Evolutionary conservation across 495 filamentous ascomycete genomes (phyloP), one percentile per base, ranked within the genome.

Genomic region (Tuber umbilicatum): DNA sequence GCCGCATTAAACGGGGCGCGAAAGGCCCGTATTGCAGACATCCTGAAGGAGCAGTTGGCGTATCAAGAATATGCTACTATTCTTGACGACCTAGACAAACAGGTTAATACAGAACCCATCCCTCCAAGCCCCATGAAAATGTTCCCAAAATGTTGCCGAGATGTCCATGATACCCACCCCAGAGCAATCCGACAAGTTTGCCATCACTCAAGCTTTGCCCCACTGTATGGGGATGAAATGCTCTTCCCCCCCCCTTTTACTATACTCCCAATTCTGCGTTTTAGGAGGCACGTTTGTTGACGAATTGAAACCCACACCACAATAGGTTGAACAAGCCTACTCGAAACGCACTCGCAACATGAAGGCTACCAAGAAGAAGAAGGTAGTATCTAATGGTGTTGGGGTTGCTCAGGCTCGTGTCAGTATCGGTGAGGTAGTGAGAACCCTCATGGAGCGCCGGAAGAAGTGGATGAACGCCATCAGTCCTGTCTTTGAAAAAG

Each of bases 11-110:
- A 98, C 84, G 94, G 94, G 69, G 93, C 95, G 0, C 89, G 93
- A 76, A 98, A 97, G 82, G 88, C 91, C 9, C 87, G 94, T 23
- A 87, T 99, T 16, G 88, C 91, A 2, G 93, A 97, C 27, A 87
- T 97, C 31, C 91, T 94, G 3, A 91, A 93, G 78, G 94, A 96
- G 82, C 89, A 92, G 76, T 93, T 98, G 89, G 96, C 95, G 2
- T 88, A 92, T 82, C 95, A 98, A 78, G 95, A 99, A 82, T 99
- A 96, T 84, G 90, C 89, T 79, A 97, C 94, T 77, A 99, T 99
- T 81, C 90, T 94, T 74, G 95, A 99, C 80, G 95, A 98, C 83
- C 90, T 99, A 38, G 95, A 99, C 84, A 89, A 89, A 71, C 95
- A 99, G 84, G 94, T 82, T 68, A 38, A 12, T 68, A 12, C 5